Evolutionary conservation across 805 yeast genomes (phyloP).

Genomic region (Wickerhamiella sergipiensis): DNA sequence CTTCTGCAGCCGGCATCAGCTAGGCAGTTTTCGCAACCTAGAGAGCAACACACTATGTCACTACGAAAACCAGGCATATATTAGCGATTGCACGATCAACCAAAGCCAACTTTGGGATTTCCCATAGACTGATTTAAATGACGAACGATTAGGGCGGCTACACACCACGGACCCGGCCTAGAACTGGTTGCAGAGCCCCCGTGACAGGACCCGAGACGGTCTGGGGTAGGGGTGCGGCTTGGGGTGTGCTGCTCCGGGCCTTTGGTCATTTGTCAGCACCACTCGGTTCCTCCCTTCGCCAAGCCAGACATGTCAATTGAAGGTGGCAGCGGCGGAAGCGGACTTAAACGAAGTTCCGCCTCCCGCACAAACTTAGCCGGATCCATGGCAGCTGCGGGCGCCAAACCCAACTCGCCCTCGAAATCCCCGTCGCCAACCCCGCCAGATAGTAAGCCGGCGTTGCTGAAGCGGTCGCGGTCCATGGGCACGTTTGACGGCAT

Average conservation of each 20-base stretch:
- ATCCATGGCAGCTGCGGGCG: background rate
- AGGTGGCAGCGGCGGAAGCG: background rate
- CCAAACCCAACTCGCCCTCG: background rate
- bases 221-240: no score
- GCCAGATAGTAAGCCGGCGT: background rate
- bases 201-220: background rate
- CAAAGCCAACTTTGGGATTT: no score
- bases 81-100: no score
- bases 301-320: background rate
- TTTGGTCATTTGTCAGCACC: background rate
- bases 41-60: no score
- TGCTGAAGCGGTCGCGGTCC: constrained; percentile 8
- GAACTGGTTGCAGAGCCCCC: background rate
- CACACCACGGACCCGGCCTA: no score
- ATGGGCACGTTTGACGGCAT: constrained; percentile 10
- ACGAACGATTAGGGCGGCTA: no score
- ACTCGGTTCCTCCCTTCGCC: background rate
- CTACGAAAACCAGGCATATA: no score
- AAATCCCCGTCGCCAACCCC: background rate
- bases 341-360: background rate
- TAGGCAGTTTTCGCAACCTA: no score
- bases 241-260: no score
- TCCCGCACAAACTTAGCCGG: background rate
- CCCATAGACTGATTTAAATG: no score
- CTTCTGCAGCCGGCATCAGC: no score